Percentiles rank a stretch among this genome's conserved stretches.
phyloP scores from a whole-genome alignment of 176 grass and related monocot species.

The Triticum urartu region DNA sequence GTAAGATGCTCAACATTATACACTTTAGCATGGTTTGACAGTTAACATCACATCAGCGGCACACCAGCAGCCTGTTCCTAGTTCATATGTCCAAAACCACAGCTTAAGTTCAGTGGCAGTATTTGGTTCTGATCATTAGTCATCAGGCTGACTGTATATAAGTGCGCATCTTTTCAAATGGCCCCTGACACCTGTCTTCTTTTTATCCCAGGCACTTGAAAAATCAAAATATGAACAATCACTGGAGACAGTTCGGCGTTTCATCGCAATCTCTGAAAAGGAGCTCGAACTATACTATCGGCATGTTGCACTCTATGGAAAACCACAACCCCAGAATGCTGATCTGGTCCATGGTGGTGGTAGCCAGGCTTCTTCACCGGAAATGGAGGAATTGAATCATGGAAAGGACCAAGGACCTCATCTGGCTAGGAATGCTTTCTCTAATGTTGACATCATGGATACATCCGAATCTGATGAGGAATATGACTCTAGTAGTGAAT shows the following conservation, averaged over 20 bases:
- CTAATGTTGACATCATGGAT: slow-evolving; percentile 15
- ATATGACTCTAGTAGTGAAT: slow-evolving; percentile 29
- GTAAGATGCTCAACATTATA: neutral
- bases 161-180: neutral
- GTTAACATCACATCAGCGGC: neutral
- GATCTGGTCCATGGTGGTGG: slow-evolving; percentile 46
- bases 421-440: slow-evolving; percentile 20
- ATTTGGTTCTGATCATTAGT: slow-evolving; percentile 8
- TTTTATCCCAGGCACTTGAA: slow-evolving; percentile 82
- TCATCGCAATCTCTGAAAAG: slow-evolving; percentile 77
- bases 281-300: slow-evolving; percentile 80
- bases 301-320: slow-evolving; percentile 85
- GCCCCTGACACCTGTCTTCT: slow-evolving; percentile 10
- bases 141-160: neutral
- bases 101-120: neutral
- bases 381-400: neutral
- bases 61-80: neutral
- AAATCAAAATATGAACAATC: slow-evolving; percentile 98
- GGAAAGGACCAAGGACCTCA: slow-evolving; percentile 18
- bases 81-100: neutral
- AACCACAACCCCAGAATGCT: slow-evolving; percentile 50
- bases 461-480: slow-evolving; percentile 29
- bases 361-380: slow-evolving; percentile 24
- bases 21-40: neutral
- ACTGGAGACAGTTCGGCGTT: slow-evolving; percentile 68